Evolutionary conservation across 805 yeast genomes (phyloP), one percentile per base, ranked within the genome.

Genomic region (Ogataea methylovora): DNA sequence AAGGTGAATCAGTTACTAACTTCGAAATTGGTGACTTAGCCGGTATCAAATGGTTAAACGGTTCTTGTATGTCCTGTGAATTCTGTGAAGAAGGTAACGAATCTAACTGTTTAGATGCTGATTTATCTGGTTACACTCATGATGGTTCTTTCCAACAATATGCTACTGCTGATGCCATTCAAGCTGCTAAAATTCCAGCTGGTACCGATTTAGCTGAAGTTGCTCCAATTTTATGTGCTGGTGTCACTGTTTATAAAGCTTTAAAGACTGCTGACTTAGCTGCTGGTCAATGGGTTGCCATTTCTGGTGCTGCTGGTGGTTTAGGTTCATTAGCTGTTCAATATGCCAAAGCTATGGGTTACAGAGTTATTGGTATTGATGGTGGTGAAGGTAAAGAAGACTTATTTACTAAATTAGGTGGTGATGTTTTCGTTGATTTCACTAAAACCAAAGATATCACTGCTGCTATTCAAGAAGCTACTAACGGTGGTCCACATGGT

Each of bases 101-200:
- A 61, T 63, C 82, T 34, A 75, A 81, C 65, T 82, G 88, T 67
- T 66, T 74, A 30, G 52, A 72, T 10, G 84, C 85, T 32, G 84
- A 76, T 50, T 67, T 80, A 51, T 65, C 85, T 24, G 88, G 88
- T 56, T 78, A 75, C 69, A 76, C 84, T 34, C 83, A 78, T 54
- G 83, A 78, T 52, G 84, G 75, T 39, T 63, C 71, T 18, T 69
- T 69, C 65, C 75, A 69, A 49, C 69, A 69, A 49, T 69, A 68
- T 41, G 73, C 74, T 29, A 69, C 73, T 32, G 75, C 73, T 23
- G 73, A 69, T 45, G 71, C 71, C 18, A 54, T 67, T 30, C 75
- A 69, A 42, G 75, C 75, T 24, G 73, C 73, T 13, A 52, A 57
- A 35, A 61, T 69, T 37, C 67, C 73, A 12, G 38, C 49, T 36